Evolutionary conservation across 169 alveolate genomes (phyloP).

Genomic region (Theileria equi): DNA sequence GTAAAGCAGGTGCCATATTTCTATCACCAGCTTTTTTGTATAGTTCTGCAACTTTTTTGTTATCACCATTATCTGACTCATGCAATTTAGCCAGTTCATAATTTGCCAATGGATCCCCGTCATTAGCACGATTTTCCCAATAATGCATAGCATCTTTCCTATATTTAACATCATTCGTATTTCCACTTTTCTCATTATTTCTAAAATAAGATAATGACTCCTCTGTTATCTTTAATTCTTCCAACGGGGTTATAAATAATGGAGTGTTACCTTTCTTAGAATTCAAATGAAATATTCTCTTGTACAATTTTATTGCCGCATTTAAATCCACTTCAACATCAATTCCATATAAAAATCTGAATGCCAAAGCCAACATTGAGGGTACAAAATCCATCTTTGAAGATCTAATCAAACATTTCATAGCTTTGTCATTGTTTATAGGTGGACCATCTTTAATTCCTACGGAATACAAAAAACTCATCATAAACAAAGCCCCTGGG

Average conservation of each 20-base stretch:
- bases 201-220: background rate
- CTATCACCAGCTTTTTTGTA: conserved; percentile 18
- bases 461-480: conserved; percentile 37
- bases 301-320: conserved; percentile 18
- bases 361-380: conserved; percentile 39
- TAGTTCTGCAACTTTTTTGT: conserved; percentile 10
- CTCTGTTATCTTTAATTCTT: conserved; percentile 21
- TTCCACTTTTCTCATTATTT: background rate
- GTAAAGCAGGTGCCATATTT: conserved; percentile 37
- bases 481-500: conserved; percentile 25
- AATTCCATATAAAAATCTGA: conserved; percentile 28
- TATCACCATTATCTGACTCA: conserved; percentile 29
- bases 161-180: background rate
- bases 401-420: conserved; percentile 21
- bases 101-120: conserved; percentile 33
- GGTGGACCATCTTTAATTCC: conserved; percentile 9
- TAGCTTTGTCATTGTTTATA: conserved; percentile 6
- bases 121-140: conserved; percentile 31
- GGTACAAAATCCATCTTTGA: conserved; percentile 28
- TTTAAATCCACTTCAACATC: conserved; percentile 4
- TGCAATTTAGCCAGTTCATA: conserved; percentile 38
- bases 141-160: conserved; percentile 7
- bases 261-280: background rate
- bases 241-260: conserved; percentile 21
- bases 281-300: conserved; percentile 6